phyloP scores from a whole-genome alignment of 2,329 filamentous ascomycete species.

The Scedosporium minutisporum region DNA sequence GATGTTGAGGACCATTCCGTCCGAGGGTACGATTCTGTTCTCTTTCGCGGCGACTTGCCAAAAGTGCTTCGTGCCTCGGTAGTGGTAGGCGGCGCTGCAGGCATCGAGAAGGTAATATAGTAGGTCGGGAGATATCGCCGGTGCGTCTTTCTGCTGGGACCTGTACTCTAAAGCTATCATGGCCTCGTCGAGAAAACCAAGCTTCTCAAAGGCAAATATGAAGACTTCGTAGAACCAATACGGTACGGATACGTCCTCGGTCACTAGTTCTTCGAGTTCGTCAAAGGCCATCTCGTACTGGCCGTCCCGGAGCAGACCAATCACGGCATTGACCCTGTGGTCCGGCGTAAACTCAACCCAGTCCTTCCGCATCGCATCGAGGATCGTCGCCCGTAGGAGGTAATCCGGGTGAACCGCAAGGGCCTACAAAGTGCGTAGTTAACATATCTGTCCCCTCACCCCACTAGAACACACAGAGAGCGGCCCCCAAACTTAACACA shows the following conservation, averaged over 20 bases:
- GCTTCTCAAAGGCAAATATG: conserved; percentile 61
- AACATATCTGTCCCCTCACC: neutral
- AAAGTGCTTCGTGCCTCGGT: conserved; percentile 55
- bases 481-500: conserved; percentile 6
- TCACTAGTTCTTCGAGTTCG: conserved; percentile 57
- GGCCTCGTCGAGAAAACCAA: conserved; percentile 69
- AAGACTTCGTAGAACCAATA: conserved; percentile 73
- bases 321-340: conserved; percentile 51
- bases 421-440: conserved; percentile 31
- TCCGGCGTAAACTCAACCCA: conserved; percentile 50
- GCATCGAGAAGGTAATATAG: conserved; percentile 67
- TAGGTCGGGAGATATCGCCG: conserved; percentile 33
- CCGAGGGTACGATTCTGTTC: conserved; percentile 30
- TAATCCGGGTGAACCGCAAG: conserved; percentile 83
- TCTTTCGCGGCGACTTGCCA: conserved; percentile 57
- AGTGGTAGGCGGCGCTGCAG: conserved; percentile 56
- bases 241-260: conserved; percentile 44
- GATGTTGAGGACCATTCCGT: conserved; percentile 57
- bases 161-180: conserved; percentile 57
- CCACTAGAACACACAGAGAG: neutral
- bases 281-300: conserved; percentile 74
- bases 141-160: conserved; percentile 18
- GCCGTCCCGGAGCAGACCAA: conserved; percentile 69
- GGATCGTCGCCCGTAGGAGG: conserved; percentile 57
- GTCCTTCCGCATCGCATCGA: conserved; percentile 62